Percentiles rank a stretch among this genome's conserved stretches.
Conservation (phyloP, 768 basidiomycete species). For the Tulasnella sp. region DNA sequence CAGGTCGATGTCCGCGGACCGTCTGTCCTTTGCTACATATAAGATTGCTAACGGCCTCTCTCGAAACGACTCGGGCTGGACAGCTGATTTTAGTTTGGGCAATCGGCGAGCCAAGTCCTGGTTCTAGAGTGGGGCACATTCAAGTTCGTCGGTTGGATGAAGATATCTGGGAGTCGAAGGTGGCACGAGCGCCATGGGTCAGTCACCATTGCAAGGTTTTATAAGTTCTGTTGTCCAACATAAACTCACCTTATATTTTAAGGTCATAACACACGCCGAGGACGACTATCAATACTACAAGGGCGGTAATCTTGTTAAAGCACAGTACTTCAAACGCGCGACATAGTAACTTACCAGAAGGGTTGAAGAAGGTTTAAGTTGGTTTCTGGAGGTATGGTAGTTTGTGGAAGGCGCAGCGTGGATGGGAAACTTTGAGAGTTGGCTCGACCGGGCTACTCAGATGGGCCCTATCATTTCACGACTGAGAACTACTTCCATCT, state of each 20-base stretch:
- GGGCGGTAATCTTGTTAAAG: conserved; percentile 9
- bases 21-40: background rate
- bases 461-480: background rate
- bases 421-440: conserved; percentile 2
- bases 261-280: conserved; percentile 23
- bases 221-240: background rate
- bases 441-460: background rate
- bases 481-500: background rate
- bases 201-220: background rate
- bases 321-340: conserved; percentile 11
- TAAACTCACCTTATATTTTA: background rate
- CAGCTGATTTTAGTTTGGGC: conserved; percentile 18
- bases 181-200: conserved; percentile 18
- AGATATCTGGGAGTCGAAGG: conserved; percentile 23
- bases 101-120: conserved; percentile 5
- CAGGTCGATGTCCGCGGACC: background rate
- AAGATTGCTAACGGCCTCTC: background rate
- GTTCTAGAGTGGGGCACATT: conserved; percentile 15
- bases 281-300: conserved; percentile 23
- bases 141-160: conserved; percentile 21
- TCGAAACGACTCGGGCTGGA: background rate
- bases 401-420: background rate
- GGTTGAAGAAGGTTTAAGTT: background rate
- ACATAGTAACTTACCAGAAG: background rate
- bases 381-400: background rate